Base-by-base conservation (phyloP, 495 filamentous ascomycete genomes). In the Lasiosphaeria miniovina region DNA sequence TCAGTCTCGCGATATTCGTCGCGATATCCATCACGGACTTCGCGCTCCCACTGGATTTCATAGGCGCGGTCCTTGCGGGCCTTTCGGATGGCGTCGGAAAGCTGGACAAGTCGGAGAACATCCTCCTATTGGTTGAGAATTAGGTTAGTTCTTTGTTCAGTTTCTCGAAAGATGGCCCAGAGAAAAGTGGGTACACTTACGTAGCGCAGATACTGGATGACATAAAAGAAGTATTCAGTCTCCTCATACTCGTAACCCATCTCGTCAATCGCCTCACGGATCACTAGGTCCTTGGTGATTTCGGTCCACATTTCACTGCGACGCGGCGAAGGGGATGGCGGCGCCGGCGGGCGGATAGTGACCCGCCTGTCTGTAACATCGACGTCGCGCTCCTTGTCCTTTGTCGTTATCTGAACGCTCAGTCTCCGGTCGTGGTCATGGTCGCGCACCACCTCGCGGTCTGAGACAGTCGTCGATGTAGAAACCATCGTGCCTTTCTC, bases 221-320 rank as follows among this genome's bases (percentile, higher is more conserved):
- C 83, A 68, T 97, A 98, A 73, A 89, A 98, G 73, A 90, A 96
- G 52, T 75, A 84, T 53, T 90, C 88, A 3, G 90, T 94, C 77
- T 98, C 93, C 67, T 98, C 93, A 67, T 85, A 98, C 63, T 91
- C 90, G 73, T 95, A 98, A 0, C 91, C 91, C 59, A 85, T 70
- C 54, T 86, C 76, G 60, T 96, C 87, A 63, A 98, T 90, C 0
- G 94, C 95, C 68, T 98, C 93, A 57, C 85, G 83, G 43, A 88
- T 81, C 11, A 98, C 91, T 51, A 98, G 72, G 64, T 96, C 91
- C 75, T 96, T 97, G 7, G 93, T 96, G 65, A 98, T 92, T 70
- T 98, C 94, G 0, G 94, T 98, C 95, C 95, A 98, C 72, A 96
- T 88, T 59, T 89, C 84, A 51, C 85, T 86, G 54, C 82, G 79